Base-by-base conservation (phyloP, 495 filamentous ascomycete genomes). In the Xylaria longipes region DNA sequence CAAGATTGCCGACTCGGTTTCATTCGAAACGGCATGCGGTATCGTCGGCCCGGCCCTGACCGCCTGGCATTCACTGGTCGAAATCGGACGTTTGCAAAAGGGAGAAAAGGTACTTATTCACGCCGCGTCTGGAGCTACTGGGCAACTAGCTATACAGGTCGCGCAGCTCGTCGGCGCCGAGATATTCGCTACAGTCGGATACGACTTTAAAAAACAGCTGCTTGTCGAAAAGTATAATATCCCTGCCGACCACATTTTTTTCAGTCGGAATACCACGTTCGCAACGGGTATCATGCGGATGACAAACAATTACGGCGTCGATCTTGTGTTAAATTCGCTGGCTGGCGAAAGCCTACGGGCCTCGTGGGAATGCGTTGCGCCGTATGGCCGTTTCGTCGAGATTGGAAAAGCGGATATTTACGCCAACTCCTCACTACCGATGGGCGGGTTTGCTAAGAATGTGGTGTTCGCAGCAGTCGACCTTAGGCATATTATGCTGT, bases 341-440 rank as follows among this genome's bases (percentile, higher is more conserved):
- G 27, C 50, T 22, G 50, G 50, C 27, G 50, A 54, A 22, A 54
- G 50, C 50, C 50, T 54, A 22, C 50, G 50, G 29, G 50, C 50
- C 50, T 54, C 50, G 50, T 54, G 50, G 50, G 50, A 25, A 54
- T 54, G 14, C 50, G 29, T 29, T 22, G 50, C 50, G n/a, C 50
- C 50, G 22, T 54, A 29, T 8, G 50, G 50, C 50, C 50, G 50
- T n/a, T n/a, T n/a, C n/a, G n/a, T n/a, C n/a, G n/a, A n/a, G n/a
- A n/a, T n/a, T n/a, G n/a, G n/a, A n/a, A n/a, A n/a, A n/a, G n/a
- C n/a, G n/a, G n/a, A n/a, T n/a, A n/a, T n/a, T n/a, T n/a, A n/a
- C n/a, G n/a, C n/a, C n/a, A n/a, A n/a, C n/a, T n/a, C n/a, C n/a
- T n/a, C n/a, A n/a, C n/a, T n/a, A n/a, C n/a, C n/a, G n/a, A n/a